Evolutionary conservation across 305 asterid genomes (phyloP).

Genomic region (Solanum hybrid): DNA sequence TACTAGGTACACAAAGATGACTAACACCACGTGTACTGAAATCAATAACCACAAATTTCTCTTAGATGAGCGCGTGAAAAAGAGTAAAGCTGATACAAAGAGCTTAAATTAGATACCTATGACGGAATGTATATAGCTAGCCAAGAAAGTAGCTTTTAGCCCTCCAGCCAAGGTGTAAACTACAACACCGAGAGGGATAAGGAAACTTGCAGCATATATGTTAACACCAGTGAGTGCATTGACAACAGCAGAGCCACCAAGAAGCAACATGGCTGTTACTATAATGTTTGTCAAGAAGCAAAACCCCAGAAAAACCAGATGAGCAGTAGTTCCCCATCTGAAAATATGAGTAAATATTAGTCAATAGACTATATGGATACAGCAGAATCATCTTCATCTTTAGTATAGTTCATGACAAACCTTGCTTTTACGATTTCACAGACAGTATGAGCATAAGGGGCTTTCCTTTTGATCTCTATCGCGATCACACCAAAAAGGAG

Average conservation of each 20-base stretch:
- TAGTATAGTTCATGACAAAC: constrained; percentile 11
- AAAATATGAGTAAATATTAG: not conserved
- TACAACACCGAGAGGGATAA: constrained; percentile 78
- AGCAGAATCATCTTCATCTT: not conserved
- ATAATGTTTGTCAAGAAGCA: constrained; percentile 84
- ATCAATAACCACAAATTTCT: not conserved
- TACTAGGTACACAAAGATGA: constrained; percentile 71
- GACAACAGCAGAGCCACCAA: constrained; percentile 88
- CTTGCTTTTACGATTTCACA: constrained; percentile 90
- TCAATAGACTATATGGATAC: not conserved
- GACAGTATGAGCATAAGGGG: constrained; percentile 82
- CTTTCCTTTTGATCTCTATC: constrained; percentile 86
- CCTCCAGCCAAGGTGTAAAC: constrained; percentile 88
- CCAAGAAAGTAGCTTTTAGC: constrained; percentile 85
- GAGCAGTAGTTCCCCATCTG: constrained; percentile 95
- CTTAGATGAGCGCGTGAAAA: not conserved
- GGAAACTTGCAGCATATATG: constrained; percentile 84
- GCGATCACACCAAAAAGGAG: constrained; percentile 88
- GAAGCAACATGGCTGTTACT: constrained; percentile 92
- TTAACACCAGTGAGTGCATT: constrained; percentile 83
- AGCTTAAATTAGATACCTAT: constrained; percentile 35
- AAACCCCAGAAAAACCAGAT: constrained; percentile 64
- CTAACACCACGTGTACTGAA: constrained; percentile 77
- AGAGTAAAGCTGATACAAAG: not conserved
- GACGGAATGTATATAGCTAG: constrained; percentile 83